Base-by-base conservation (phyloP, 2,329 filamentous ascomycete genomes). In the Penicillium capsulatum region DNA sequence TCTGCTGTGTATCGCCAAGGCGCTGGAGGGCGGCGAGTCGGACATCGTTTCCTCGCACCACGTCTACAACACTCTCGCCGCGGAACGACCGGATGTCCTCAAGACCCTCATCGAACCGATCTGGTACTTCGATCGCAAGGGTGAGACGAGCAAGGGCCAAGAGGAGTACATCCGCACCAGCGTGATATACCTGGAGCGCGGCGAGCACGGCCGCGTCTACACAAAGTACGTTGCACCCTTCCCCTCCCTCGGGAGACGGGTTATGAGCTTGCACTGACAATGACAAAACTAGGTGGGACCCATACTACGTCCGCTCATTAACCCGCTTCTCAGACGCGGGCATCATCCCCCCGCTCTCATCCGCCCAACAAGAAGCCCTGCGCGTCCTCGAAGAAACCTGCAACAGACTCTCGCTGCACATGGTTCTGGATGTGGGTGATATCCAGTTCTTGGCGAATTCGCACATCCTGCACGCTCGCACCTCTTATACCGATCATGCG, bases 61-160 rank as follows among this genome's bases (percentile, higher is more conserved):
- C 51, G 84, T 94, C 27, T 94, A 84, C 79, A 94, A 94, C 65
- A 76, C 76, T 26, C 73, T 94, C 24, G 85, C 88, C 60, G 66
- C 65, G 27, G 80, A 91, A 59, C 75, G 86, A 16, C 86, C 87
- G 0, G 87, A 91, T 55, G 83, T 94, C 1, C 83, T 86, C 1
- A 79, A 85, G 61, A 74, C 81, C 4, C 71, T 94, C 37, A 83
- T 84, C 1, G 69, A 82, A 60, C 87, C 88, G 1, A 79, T 88
- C 48, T 94, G 88, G 88, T 92, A 94, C 69, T 91, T 94, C 63
- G 88, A 94, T 66, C 83, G 88, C 38, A 94, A 94, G 70, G 88
- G 88, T 8, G 88, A 94, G 70, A 80, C 78, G 1, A 85, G 80
- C 15, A 68, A 73, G 10, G 87, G 86, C 9, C 75, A 94, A 64